These are phyloP conservation scores for Collybia mongolica DNA, from an alignment of 768 basidiomycete species.

Conservation along the genomic window DNA sequence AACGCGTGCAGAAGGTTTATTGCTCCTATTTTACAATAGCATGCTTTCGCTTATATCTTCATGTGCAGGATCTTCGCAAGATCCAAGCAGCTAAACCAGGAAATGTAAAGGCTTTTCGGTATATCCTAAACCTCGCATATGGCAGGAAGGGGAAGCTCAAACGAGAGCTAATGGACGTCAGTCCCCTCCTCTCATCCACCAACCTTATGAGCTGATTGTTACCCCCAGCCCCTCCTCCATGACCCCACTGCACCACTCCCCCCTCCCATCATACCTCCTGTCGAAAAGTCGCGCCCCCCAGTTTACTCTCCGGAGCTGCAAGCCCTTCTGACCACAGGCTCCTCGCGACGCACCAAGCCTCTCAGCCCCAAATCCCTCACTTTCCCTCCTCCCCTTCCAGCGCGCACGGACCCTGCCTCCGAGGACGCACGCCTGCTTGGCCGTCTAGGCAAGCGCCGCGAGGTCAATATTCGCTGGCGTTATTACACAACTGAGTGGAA, in stretches of 20 bases:
- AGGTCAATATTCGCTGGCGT: slow-evolving; percentile 71
- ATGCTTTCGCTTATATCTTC: background rate
- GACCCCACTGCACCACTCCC: slow-evolving; percentile 40
- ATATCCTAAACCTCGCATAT: slow-evolving; percentile 69
- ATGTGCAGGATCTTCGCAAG: slow-evolving; percentile 49
- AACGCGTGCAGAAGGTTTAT: slow-evolving; percentile 51
- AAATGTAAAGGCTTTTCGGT: slow-evolving; percentile 46
- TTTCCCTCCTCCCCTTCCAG: slow-evolving; percentile 54
- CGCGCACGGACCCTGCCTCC: slow-evolving; percentile 54
- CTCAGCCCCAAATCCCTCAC: slow-evolving; percentile 38
- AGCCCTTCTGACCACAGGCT: slow-evolving; percentile 56
- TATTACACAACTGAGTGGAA: slow-evolving; percentile 55
- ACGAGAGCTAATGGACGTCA: slow-evolving; percentile 67
- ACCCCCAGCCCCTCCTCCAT: slow-evolving; percentile 51
- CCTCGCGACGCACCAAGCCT: slow-evolving; percentile 45
- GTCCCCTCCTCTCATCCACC: slow-evolving; percentile 10
- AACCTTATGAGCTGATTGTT: background rate
- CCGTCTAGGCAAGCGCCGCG: slow-evolving; percentile 68
- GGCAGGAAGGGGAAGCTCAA: slow-evolving; percentile 72
- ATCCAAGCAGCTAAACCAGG: slow-evolving; percentile 57
- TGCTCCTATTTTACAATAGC: background rate
- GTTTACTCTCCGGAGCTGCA: slow-evolving; percentile 60
- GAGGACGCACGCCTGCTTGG: slow-evolving; percentile 61
- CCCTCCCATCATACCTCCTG: slow-evolving; percentile 48
- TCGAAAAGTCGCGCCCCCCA: slow-evolving; percentile 61